Conservation (phyloP, 2,329 filamentous ascomycete species). For the Arthrobotrys megalospora region DNA sequence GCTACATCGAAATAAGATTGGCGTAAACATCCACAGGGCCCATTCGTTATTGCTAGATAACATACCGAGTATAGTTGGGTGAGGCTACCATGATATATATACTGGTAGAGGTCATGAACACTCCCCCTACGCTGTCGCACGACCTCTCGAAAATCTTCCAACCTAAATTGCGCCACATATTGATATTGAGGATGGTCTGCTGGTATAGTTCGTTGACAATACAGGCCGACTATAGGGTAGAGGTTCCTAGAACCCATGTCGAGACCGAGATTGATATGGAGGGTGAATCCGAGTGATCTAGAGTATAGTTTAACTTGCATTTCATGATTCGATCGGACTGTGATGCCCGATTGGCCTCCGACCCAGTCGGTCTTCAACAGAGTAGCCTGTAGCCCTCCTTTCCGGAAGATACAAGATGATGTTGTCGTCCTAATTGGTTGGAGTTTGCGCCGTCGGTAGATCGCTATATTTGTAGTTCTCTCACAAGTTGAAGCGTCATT, state of each 20-base stretch:
- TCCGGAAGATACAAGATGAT: not conserved
- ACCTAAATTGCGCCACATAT: not conserved
- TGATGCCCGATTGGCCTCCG: not conserved
- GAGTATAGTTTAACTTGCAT: not conserved
- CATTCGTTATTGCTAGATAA: too few species aligned
- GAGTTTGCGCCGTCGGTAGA: not conserved
- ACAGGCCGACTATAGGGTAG: conserved; percentile 1
- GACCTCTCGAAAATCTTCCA: conserved; percentile 7
- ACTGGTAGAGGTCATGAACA: not conserved
- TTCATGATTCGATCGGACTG: not conserved
- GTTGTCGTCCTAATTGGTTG: not conserved
- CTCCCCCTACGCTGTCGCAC: conserved; percentile 1
- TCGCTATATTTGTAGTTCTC: not conserved
- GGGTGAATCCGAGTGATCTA: not conserved
- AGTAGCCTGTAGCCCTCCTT: not conserved
- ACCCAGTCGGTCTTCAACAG: not conserved
- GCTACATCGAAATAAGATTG: too few species aligned
- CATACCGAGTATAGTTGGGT: too few species aligned
- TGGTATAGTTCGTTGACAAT: conserved; percentile 4
- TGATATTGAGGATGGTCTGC: not conserved
- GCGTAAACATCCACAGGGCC: too few species aligned
- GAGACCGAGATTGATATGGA: not conserved
- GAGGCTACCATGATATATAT: too few species aligned
- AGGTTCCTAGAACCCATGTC: conserved; percentile 4
- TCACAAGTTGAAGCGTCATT: not conserved